phyloP scores from a whole-genome alignment of 2,329 filamentous ascomycete genomes.

The Alternaria atra region DNA sequence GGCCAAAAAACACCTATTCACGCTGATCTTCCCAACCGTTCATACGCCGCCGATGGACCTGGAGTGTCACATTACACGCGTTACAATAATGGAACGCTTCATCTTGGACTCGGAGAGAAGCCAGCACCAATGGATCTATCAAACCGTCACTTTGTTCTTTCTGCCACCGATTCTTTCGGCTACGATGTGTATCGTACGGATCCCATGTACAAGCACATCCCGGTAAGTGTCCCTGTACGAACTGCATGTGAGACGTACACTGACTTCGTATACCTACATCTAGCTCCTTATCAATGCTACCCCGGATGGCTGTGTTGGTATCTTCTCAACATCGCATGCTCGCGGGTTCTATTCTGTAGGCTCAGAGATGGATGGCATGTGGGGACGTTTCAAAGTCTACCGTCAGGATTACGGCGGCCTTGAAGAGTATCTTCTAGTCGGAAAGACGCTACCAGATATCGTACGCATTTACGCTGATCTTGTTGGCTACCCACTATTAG shows the following conservation, averaged over 20 bases:
- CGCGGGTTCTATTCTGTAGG: slow-evolving; percentile 73
- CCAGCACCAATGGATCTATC: slow-evolving; percentile 76
- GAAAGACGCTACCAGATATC: slow-evolving; percentile 71
- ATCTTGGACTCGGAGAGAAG: slow-evolving; percentile 77
- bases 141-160: slow-evolving; percentile 71
- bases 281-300: slow-evolving; percentile 72
- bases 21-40: slow-evolving; percentile 70
- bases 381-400: slow-evolving; percentile 78
- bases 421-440: slow-evolving; percentile 75
- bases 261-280: no score
- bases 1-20: slow-evolving; percentile 65
- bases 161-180: slow-evolving; percentile 76
- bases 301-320: slow-evolving; percentile 69
- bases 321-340: slow-evolving; percentile 73
- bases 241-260: no score
- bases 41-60: slow-evolving; percentile 69
- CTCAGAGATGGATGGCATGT: slow-evolving; percentile 78
- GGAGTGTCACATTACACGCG: slow-evolving; percentile 72
- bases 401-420: slow-evolving; percentile 76
- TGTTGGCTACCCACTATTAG: slow-evolving; percentile 72
- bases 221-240: slow-evolving; percentile 36
- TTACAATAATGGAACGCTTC: slow-evolving; percentile 69
- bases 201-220: slow-evolving; percentile 79
- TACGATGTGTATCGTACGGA: slow-evolving; percentile 77
- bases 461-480: slow-evolving; percentile 72